Evolutionary conservation across 441 rosid genomes (phyloP).

Genomic region (Iberis amara): DNA sequence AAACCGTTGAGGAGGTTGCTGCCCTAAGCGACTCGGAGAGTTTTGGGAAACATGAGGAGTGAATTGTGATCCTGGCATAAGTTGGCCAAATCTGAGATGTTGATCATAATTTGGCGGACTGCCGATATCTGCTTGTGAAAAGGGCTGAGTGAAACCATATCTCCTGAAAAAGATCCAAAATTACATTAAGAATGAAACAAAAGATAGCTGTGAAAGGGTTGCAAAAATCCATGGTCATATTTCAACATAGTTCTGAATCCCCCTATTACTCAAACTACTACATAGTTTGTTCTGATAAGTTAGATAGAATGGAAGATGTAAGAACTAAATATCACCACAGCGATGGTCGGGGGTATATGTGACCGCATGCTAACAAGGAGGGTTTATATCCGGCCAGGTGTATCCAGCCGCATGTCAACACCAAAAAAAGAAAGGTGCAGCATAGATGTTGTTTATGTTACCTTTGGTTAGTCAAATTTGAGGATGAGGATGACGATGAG

Average conservation of each 20-base stretch:
- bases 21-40: conserved; percentile 92
- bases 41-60: conserved; percentile 53
- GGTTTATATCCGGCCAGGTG: neutral
- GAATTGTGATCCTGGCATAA: conserved; percentile 39
- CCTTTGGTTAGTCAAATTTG: conserved; percentile 61
- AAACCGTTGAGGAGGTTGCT: conserved; percentile 55
- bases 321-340: conserved; percentile 10
- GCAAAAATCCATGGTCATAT: too few relatives aligned
- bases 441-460: conserved; percentile 28
- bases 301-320: neutral
- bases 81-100: conserved; percentile 58
- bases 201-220: neutral
- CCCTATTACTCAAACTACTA: neutral
- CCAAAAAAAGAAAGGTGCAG: conserved; percentile 14
- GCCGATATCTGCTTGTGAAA: conserved; percentile 59
- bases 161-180: conserved; percentile 45
- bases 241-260: neutral
- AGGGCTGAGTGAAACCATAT: conserved; percentile 53
- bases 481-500: conserved; percentile 38
- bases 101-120: conserved; percentile 71
- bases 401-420: neutral
- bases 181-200: conserved; percentile 2
- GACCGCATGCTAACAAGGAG: neutral
- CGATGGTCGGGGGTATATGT: neutral
- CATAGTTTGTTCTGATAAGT: conserved; percentile 9